Evolutionary conservation across 129 eudicot genomes (phyloP), one percentile per base, ranked within the genome.

Genomic region (Artemisia argyi): DNA sequence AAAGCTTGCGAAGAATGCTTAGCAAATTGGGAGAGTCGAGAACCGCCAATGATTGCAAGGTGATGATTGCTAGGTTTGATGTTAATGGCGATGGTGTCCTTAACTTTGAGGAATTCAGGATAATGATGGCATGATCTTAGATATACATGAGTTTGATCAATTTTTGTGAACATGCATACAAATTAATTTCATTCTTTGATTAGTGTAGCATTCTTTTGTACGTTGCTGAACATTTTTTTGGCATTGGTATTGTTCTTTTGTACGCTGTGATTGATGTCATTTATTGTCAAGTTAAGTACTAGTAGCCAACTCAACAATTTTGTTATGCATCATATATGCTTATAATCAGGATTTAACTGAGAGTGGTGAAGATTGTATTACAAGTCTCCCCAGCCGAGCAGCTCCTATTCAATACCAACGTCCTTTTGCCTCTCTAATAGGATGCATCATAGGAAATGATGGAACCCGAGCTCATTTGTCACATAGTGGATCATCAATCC

Each of bases 81-180:
- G 71, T 89, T 6, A 77, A 86, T 22, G 92, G 87, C n/a, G 96
- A 89, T 59, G 96, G 96, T 9, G 85, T 89, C 7, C 86, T 83
- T 5, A 77, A 69, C 35, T 89, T 89, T 63, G 96, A 89, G 1
- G 92, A 86, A 79, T 89, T 89, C 26, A 69, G 73, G 75, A 20
- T 62, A 35, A 89, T 89, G 96, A 86, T 89, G 96, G 20, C 55
- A 0, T 83, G 84, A 70, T 42, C 7, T n/a, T n/a, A n/a, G n/a
- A 22, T 5, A 3, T 0, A 26, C 35, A 56, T n/a, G 14, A 30
- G 5, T 72, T 0, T n/a, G n/a, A n/a, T n/a, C 7, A 3, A 3
- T 44, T 3, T 5, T 11, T 8, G 57, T 77, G 3, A 10, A 77
- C 62, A 61, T 18, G 44, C 8, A 39, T 48, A 13, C 11, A n/a